phyloP scores from a whole-genome alignment of 139 green algal genomes.

The Spirogloea muscicola region DNA sequence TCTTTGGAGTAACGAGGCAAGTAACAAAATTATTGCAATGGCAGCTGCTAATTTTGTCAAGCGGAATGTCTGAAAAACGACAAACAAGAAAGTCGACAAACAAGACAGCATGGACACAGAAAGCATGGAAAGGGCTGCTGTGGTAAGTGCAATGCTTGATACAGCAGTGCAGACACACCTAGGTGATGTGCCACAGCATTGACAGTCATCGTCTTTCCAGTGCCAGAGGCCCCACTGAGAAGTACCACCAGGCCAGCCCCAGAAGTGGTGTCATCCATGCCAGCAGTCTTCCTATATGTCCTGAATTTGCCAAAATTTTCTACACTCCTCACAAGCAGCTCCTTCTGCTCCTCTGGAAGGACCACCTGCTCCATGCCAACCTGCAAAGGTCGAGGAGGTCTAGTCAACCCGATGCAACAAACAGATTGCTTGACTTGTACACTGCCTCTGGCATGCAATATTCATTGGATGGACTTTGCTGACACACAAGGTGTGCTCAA shows the following conservation, averaged over 20 bases:
- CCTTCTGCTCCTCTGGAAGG: slow-evolving; percentile 19
- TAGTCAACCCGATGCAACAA: too few species aligned
- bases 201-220: slow-evolving; percentile 30
- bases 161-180: too few species aligned
- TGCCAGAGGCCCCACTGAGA: slow-evolving; percentile 7
- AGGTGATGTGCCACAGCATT: slow-evolving; percentile 24
- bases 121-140: too few species aligned
- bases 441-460: background rate
- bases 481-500: too few species aligned
- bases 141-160: too few species aligned
- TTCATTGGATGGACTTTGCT: too few species aligned
- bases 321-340: slow-evolving; percentile 2
- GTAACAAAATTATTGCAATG: background rate
- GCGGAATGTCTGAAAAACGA: background rate
- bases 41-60: background rate
- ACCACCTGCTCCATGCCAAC: slow-evolving; percentile 18
- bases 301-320: slow-evolving; percentile 22
- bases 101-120: too few species aligned
- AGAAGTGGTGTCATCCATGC: slow-evolving; percentile 11
- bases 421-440: slow-evolving; percentile 2
- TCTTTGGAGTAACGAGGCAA: background rate
- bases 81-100: background rate
- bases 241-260: slow-evolving; percentile 10
- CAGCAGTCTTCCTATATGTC: background rate
- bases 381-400: too few species aligned